These are phyloP conservation scores for Malassezia caprae DNA, from an alignment of 1,284 basidiomycete species.

Conservation along the genomic window DNA sequence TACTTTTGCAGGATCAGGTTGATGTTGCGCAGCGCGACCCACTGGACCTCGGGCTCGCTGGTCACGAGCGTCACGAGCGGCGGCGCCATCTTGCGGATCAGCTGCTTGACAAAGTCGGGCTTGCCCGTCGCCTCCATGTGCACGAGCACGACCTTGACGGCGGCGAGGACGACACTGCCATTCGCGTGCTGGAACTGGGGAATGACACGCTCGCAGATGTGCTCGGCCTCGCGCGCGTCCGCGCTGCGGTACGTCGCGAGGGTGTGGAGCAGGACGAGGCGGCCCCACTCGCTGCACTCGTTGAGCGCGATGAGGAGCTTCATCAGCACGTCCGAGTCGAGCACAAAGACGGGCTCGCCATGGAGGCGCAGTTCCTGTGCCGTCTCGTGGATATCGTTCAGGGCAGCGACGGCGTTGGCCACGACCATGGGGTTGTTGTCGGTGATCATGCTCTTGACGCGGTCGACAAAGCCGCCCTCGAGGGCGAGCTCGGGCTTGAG, in stretches of 20 bases:
- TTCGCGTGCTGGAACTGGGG: slow-evolving; percentile 98
- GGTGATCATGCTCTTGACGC: slow-evolving; percentile 71
- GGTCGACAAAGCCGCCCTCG: slow-evolving; percentile 86
- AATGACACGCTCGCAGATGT: slow-evolving; percentile 94
- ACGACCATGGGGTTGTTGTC: slow-evolving; percentile 99
- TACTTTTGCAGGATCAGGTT: slow-evolving; percentile 89
- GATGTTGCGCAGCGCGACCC: slow-evolving; percentile 92
- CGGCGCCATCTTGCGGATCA: slow-evolving; percentile 93
- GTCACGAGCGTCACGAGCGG: slow-evolving; percentile 64
- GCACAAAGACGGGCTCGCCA: slow-evolving; percentile 60
- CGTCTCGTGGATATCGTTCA: slow-evolving; percentile 78
- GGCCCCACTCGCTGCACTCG: slow-evolving; percentile 97
- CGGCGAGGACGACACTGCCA: slow-evolving; percentile 83
- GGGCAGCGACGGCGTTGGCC: slow-evolving; percentile 80
- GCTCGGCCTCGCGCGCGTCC: slow-evolving; percentile 82
- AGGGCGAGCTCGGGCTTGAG: slow-evolving; percentile 88
- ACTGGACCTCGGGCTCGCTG: slow-evolving; percentile 66
- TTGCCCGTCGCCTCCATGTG: slow-evolving; percentile 52
- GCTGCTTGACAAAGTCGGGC: slow-evolving; percentile 74
- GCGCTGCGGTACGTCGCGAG: slow-evolving; percentile 69
- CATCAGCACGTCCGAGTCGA: slow-evolving; percentile 69
- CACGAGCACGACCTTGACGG: slow-evolving; percentile 91
- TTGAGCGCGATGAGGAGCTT: slow-evolving; percentile 90
- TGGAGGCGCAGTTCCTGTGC: slow-evolving; percentile 26
- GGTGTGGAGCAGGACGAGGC: slow-evolving; percentile 80